Evolutionary conservation across 2,329 filamentous ascomycete genomes (phyloP), one percentile per base, ranked within the genome.

Genomic region (Fusarium pseudonygamai): DNA sequence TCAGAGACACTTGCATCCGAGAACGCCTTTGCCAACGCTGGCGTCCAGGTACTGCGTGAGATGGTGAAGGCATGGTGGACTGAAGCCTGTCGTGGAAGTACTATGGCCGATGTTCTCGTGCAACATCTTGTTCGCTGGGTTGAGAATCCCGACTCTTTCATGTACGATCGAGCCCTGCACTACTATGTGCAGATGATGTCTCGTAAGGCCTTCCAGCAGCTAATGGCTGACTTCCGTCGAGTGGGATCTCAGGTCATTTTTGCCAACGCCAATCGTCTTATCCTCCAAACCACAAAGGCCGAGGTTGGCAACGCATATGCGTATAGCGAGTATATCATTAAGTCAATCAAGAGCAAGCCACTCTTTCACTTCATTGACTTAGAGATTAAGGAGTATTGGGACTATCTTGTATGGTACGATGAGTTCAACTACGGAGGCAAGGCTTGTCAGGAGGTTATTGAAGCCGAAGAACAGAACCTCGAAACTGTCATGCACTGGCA

Each of bases 61-160:
- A 98, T 99, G 95, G 96, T 99, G 76, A 97, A 98, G 81, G 90
- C 93, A 6, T 99, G 97, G 97, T 99, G 96, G 96, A 89, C 92
- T 2, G 96, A 99, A 82, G 97, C 96, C 11, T 96, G 94, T 80
- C 91, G 90, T 69, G 94, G 95, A 42, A 97, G 93, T 77, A 92
- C 90, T 45, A 98, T 99, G 94, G 97, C 97, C 2, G 96, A 99
- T 82, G 91, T 98, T 61, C 94, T 99, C 87, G 96, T 99, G 2
- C 95, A 97, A 79, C 96, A 99, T 82, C 88, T 99, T 9, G 94
- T 99, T 26, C 93, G 97, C 72, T 99, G 97, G 97, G 95, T 98
- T 5, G 95, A 97, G 81, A 96, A 92, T 71, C 94, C 96, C 0
- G 93, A 93, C 55, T 98, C 95, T 0, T 98, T 96, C 83, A 91